Conservation (phyloP, 1,284 basidiomycete genomes). For the Trichosporon inkin region DNA sequence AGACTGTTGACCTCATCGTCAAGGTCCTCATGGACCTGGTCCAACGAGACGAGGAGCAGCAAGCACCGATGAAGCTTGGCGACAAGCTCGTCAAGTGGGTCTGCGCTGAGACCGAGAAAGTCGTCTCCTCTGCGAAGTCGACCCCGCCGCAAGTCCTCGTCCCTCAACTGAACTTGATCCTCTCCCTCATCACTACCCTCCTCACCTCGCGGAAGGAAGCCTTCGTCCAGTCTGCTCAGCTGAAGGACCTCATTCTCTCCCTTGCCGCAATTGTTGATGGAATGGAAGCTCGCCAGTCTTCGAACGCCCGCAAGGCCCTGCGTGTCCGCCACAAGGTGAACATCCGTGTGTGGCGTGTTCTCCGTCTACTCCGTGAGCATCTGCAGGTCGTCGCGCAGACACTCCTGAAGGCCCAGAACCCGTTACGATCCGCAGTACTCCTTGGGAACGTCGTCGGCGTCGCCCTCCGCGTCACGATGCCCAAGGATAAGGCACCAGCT, state of each 20-base stretch:
- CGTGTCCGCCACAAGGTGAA: conserved; percentile 36
- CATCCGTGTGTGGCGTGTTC: conserved; percentile 37
- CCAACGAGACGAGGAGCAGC: conserved; percentile 35
- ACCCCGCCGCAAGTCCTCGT: conserved; percentile 30
- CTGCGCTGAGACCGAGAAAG: conserved; percentile 38
- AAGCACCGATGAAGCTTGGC: conserved; percentile 33
- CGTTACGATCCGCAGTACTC: conserved; percentile 34
- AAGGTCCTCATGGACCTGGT: conserved; percentile 34
- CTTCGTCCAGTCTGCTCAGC: conserved; percentile 31
- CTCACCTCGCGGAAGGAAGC: conserved; percentile 24
- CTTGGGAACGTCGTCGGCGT: conserved; percentile 44
- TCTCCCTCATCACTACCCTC: conserved; percentile 35
- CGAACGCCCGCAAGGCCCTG: conserved; percentile 10
- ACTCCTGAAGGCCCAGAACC: conserved; percentile 29
- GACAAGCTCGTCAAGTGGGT: conserved; percentile 48
- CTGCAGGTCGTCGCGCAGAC: conserved; percentile 35
- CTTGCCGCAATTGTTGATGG: conserved; percentile 42
- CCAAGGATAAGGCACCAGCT: conserved; percentile 22
- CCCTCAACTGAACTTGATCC: conserved; percentile 37
- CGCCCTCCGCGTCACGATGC: conserved; percentile 32
- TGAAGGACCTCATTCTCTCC: conserved; percentile 35
- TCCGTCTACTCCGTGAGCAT: conserved; percentile 31
- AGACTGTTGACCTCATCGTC: conserved; percentile 35
- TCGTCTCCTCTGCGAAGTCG: conserved; percentile 19
- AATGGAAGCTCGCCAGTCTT: conserved; percentile 23